Evolutionary conservation across 176 grass and related monocot genomes (phyloP).

Genomic region (Zizania latifolia): DNA sequence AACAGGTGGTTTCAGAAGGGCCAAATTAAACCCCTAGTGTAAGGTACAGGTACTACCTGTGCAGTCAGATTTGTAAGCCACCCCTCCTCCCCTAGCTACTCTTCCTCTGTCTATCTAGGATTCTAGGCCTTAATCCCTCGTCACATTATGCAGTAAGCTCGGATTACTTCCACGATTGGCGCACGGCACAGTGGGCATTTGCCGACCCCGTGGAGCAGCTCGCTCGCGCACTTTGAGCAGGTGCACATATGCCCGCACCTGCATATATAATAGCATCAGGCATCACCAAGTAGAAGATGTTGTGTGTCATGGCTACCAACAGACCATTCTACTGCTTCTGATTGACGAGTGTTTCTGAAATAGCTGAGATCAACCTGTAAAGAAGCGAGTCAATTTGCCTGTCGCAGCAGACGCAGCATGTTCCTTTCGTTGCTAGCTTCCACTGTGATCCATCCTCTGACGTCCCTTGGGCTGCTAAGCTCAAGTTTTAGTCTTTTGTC

Average conservation of each 20-base stretch:
- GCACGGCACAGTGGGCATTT: conserved; percentile 90
- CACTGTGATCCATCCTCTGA: conserved; percentile 47
- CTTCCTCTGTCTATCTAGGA: too few species aligned
- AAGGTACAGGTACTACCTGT: too few species aligned
- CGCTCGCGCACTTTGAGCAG: conserved; percentile 67
- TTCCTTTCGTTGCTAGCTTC: conserved; percentile 72
- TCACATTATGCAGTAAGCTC: conserved; percentile 76
- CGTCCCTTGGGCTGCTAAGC: conserved; percentile 10
- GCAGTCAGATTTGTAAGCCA: too few species aligned
- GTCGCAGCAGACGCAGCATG: conserved; percentile 84
- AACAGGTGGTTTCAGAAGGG: too few species aligned
- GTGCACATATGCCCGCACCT: conserved; percentile 97
- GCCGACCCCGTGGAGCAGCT: conserved; percentile 52
- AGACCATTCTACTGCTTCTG: neutral
- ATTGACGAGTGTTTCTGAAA: too few species aligned
- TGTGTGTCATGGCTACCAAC: neutral
- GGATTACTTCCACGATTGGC: conserved; percentile 74
- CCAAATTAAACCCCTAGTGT: too few species aligned
- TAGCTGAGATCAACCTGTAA: conserved; percentile 64
- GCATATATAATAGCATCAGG: neutral
- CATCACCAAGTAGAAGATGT: neutral
- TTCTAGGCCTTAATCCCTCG: too few species aligned
- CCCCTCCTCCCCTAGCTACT: too few species aligned
- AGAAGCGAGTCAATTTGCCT: conserved; percentile 80
- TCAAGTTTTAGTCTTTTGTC: neutral